A percentile compares a stretch with the other conserved stretches of the same genome.
These are phyloP conservation scores for Metschnikowia shivogae DNA, from an alignment of 805 yeast species.

Conservation along the genomic window DNA sequence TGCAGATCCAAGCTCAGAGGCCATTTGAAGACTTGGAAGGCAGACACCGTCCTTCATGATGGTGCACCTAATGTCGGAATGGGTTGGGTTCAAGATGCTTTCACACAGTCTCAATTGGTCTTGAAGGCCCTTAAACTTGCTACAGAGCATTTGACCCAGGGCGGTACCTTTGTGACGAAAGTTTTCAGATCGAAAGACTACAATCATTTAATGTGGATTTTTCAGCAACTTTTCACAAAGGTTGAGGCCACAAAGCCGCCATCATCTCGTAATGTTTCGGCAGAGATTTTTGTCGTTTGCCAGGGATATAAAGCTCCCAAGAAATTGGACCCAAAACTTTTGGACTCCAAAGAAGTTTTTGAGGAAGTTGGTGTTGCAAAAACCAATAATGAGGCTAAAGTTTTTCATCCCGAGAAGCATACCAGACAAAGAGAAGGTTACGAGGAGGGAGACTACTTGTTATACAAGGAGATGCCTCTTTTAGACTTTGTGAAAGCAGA, in stretches of 20 bases:
- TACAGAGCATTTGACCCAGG: constrained; percentile 83
- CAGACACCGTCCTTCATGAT: constrained; percentile 95
- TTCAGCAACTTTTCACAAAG: constrained; percentile 89
- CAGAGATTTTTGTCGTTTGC: constrained; percentile 97
- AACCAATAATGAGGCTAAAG: constrained; percentile 79
- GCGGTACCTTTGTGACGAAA: constrained; percentile 95
- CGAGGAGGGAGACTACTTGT: constrained; percentile 82
- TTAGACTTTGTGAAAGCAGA: constrained; percentile 78
- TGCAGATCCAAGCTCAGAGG: constrained; percentile 93
- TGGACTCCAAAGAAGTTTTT: constrained; percentile 90
- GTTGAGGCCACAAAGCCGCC: constrained; percentile 99
- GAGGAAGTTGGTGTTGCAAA: constrained; percentile 76
- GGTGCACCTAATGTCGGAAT: constrained; percentile 99
- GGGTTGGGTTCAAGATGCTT: constrained; percentile 99
- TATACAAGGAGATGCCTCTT: constrained; percentile 66
- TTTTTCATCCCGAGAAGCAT: constrained; percentile 91
- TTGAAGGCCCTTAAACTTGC: constrained; percentile 91
- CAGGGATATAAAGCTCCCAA: constrained; percentile 95
- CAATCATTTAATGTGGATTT: constrained; percentile 95
- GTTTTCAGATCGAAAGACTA: constrained; percentile 98
- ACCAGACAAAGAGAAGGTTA: constrained; percentile 92
- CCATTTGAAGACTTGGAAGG: constrained; percentile 97
- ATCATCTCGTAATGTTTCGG: constrained; percentile 97
- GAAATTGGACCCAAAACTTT: constrained; percentile 83
- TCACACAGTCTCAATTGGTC: constrained; percentile 94